Evolutionary conservation across 164 flowering plant species (phyloP), one percentile per base, ranked within the genome.

Genomic region (Sextonia rubra): DNA sequence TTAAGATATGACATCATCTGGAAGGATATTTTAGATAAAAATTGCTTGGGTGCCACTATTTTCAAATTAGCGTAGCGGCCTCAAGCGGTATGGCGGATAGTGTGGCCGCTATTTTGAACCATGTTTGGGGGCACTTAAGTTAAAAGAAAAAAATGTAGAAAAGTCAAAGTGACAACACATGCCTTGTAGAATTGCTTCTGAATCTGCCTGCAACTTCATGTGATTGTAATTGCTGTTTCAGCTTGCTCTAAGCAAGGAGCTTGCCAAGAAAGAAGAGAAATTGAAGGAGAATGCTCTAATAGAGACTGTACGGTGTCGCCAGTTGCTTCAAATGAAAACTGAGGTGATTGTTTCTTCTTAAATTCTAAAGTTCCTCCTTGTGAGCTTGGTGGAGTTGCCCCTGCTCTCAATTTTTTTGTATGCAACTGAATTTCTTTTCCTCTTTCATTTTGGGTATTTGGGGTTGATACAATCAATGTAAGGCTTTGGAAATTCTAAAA

Each of bases 181-280:
- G 20, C 58, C 58, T 12, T 52, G 17, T 52, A 52, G 58, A 20
- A 15, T 52, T 20, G 4, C 58, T 5, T 52, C 5, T 52, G 58
- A 52, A 52, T 52, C 58, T 52, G 20, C 44, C n/a, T 20, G n/a
- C n/a, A 3, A 66, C 27, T 29, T 71, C 8, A 64, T 65, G 44
- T 56, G 32, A 12, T 56, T 66, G 44, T 37, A 11, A 69, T 48
- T 69, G 20, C 71, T 65, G 49, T 73, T 64, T 72, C 79, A 92
- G 98, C 75, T 90, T 47, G 71, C 79, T 65, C 22, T 75, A 5
- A 84, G 84, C 77, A 89, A 86, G 80, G 94, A 89, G 47, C 74
- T 79, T 22, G 75, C 73, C 7, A 78, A 82, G 73, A 80, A 71
- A 71, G 97, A 88, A 74, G 77, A 70, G 49, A 70, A 62, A 24